A percentile compares a stretch with the other conserved stretches of the same genome.
Conservation (phyloP, 1,284 basidiomycete genomes). For the Apiotrichum porosum region DNA sequence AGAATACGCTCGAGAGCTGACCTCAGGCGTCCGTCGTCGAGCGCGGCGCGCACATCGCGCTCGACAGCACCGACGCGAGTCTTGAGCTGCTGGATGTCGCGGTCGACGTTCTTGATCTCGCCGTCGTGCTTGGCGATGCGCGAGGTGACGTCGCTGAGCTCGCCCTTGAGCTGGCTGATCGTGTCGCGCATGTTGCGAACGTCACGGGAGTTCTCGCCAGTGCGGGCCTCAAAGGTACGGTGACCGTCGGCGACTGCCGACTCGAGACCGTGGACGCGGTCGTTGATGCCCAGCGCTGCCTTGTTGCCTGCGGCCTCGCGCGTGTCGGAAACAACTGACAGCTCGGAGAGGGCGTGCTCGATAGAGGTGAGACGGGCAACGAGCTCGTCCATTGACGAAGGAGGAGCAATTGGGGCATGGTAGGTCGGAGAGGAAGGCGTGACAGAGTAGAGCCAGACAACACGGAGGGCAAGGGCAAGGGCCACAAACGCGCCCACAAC, state of each 20-base stretch:
- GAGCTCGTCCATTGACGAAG: slow-evolving; percentile 65
- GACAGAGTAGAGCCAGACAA: background rate
- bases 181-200: slow-evolving; percentile 57
- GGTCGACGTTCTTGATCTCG: slow-evolving; percentile 9
- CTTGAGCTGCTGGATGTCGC: slow-evolving; percentile 24
- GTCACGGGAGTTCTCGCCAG: slow-evolving; percentile 26
- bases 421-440: slow-evolving; percentile 9
- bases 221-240: too few relatives aligned
- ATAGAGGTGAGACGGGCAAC: slow-evolving; percentile 56
- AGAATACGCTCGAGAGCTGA: slow-evolving; percentile 46
- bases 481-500: background rate
- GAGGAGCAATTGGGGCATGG: slow-evolving; percentile 56
- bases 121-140: background rate
- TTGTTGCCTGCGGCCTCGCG: slow-evolving; percentile 2
- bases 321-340: slow-evolving; percentile 27
- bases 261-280: background rate
- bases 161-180: slow-evolving; percentile 22
- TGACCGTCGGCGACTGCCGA: too few relatives aligned
- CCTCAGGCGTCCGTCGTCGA: slow-evolving; percentile 40
- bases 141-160: background rate
- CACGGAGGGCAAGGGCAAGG: slow-evolving; percentile 23
- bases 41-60: slow-evolving; percentile 51
- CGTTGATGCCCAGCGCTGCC: background rate
- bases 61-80: slow-evolving; percentile 61
- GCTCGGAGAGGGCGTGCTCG: slow-evolving; percentile 38